Evolutionary conservation across 768 basidiomycete genomes (phyloP), one percentile per base, ranked within the genome.

Genomic region (Calocybe cyanea): DNA sequence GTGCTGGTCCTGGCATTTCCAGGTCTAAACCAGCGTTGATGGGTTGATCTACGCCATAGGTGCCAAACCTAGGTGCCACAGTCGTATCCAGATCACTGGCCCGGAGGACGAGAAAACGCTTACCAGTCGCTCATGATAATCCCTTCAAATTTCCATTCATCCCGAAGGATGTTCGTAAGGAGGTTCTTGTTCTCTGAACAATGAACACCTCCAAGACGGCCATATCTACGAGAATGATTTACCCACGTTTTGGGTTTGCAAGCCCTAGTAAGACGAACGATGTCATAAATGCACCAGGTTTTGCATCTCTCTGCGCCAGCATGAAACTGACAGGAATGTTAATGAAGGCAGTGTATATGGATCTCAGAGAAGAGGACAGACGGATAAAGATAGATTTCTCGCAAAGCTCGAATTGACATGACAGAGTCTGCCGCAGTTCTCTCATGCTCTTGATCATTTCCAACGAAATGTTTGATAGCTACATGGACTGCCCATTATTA

Each of bases 71-170:
- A n/a, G n/a, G n/a, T n/a, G n/a, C n/a, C n/a, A n/a, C n/a, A n/a
- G n/a, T n/a, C n/a, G n/a, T n/a, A n/a, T n/a, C n/a, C n/a, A n/a
- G n/a, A n/a, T n/a, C n/a, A n/a, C n/a, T n/a, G 19, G 32, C 6
- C 25, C 11, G 25, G 11, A 28, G 11, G 11, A 18, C 23, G 10
- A 44, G 31, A 9, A 13, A 33, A 5, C 34, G 11, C 17, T 23
- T 61, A 86, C 89, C 88, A 92, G 61, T 90, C 89, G 51, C 84
- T 86, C 66, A 90, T 85, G 49, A 87, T 69, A 34, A 80, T 59
- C 0, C 85, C 84, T 23, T 81, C 69, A 53, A 84, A 86, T 25
- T 75, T 72, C 87, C 87, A 89, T 57, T 90, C 88, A 23, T 72
- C 70, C 7, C 87, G 76, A n/a, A 89, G 69, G 37, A 89, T 76